Percentiles rank a stretch among this genome's conserved stretches.
Conservation (phyloP, 305 asterid genomes). For the Ajuga reptans region DNA sequence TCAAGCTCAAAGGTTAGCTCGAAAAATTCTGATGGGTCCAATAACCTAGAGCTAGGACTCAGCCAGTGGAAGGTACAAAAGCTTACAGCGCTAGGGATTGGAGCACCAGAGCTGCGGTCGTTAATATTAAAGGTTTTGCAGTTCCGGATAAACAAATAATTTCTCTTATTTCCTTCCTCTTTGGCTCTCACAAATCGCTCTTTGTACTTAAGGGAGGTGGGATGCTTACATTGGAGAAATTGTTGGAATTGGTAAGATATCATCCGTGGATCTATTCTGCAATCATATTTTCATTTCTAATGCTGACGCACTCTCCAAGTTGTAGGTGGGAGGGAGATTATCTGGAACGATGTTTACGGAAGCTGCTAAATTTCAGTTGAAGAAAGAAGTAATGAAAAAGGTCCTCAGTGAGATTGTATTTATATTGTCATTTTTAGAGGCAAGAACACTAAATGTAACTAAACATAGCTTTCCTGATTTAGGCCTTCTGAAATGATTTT, state of each 20-base stretch:
- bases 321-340: slow-evolving; percentile 68
- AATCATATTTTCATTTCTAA: slow-evolving; percentile 16
- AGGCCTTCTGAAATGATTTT: not conserved
- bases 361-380: slow-evolving; percentile 71
- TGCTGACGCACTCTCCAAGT: slow-evolving; percentile 15
- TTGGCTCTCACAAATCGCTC: slow-evolving; percentile 18
- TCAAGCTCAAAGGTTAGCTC: slow-evolving; percentile 37
- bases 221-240: slow-evolving; percentile 66
- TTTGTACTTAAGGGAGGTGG: slow-evolving; percentile 72
- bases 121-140: slow-evolving; percentile 58
- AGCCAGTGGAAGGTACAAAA: slow-evolving; percentile 78
- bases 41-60: slow-evolving; percentile 64
- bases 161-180: slow-evolving; percentile 1
- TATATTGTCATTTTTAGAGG: slow-evolving; percentile 12
- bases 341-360: slow-evolving; percentile 68
- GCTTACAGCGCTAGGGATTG: slow-evolving; percentile 63
- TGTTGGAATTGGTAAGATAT: slow-evolving; percentile 56
- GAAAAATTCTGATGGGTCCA: slow-evolving; percentile 33
- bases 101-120: slow-evolving; percentile 57
- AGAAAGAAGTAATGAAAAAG: slow-evolving; percentile 58
- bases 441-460: slow-evolving; percentile 10
- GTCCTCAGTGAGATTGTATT: slow-evolving; percentile 30
- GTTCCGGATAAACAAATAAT: slow-evolving; percentile 6
- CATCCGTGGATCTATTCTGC: slow-evolving; percentile 1
- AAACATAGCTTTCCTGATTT: slow-evolving; percentile 10